These are phyloP conservation scores for Pythium rishiriense DNA, from an alignment of 352 stramenopile species.

Conservation along the genomic window DNA sequence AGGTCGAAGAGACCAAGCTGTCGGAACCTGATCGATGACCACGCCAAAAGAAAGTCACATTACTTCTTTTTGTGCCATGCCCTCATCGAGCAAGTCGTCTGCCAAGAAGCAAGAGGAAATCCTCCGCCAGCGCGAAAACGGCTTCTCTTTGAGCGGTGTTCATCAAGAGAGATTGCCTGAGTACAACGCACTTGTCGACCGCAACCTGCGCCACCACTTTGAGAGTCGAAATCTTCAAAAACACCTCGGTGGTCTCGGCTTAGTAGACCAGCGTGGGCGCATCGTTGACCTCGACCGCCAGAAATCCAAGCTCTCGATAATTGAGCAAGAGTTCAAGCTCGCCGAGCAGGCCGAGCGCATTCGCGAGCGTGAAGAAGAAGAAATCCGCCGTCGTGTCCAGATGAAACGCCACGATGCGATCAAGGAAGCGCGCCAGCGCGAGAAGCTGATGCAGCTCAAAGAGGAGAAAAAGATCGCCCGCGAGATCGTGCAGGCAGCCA, in stretches of 20 bases:
- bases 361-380: conserved; percentile 80
- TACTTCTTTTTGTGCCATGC: conserved; percentile 2
- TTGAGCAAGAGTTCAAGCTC: conserved; percentile 91
- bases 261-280: conserved; percentile 87
- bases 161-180: conserved; percentile 70
- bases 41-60: conserved; percentile 5
- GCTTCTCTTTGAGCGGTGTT: conserved; percentile 58
- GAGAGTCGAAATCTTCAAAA: conserved; percentile 75
- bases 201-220: conserved; percentile 90
- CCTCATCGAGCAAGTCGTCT: conserved; percentile 15
- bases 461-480: conserved; percentile 86
- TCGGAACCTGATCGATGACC: not conserved
- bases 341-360: conserved; percentile 78
- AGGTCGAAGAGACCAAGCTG: not conserved
- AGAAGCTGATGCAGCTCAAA: conserved; percentile 87
- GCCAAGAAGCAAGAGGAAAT: conserved; percentile 47
- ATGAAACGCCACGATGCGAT: conserved; percentile 86
- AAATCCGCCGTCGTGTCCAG: conserved; percentile 87
- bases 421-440: conserved; percentile 71
- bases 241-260: conserved; percentile 75
- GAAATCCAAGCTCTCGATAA: conserved; percentile 89
- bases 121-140: conserved; percentile 52
- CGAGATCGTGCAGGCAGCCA: conserved; percentile 83
- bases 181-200: conserved; percentile 90
- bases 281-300: conserved; percentile 90